Percentiles rank a stretch among this genome's conserved stretches.
These are phyloP conservation scores for Paramyrothecium roridum DNA, from an alignment of 2,329 filamentous ascomycete genomes.

Conservation along the genomic window DNA sequence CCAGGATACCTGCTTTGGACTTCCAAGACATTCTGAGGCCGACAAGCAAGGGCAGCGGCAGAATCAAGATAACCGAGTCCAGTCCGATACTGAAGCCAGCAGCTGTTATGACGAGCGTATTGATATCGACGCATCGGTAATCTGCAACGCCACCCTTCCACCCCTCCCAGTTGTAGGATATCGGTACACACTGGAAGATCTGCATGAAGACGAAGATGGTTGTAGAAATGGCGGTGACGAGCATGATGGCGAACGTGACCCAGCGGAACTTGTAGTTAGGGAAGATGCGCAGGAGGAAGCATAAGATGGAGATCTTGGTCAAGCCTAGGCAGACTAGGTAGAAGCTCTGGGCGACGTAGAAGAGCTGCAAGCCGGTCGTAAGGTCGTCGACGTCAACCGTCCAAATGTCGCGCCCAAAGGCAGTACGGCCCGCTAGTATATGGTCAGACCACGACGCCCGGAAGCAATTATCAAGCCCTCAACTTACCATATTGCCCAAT, in stretches of 20 bases:
- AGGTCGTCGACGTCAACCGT: background rate
- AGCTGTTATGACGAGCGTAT: background rate
- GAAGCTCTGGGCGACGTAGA: background rate
- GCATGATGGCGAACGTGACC: background rate
- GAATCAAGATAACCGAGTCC: background rate
- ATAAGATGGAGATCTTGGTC: background rate
- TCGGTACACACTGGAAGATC: background rate
- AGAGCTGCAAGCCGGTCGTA: background rate
- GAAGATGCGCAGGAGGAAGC: background rate
- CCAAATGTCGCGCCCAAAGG: background rate
- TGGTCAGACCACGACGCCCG: background rate
- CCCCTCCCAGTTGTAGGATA: background rate
- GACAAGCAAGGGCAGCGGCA: background rate
- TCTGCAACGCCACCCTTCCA: background rate
- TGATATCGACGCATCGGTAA: background rate
- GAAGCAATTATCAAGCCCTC: too few species aligned
- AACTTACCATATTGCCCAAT: background rate
- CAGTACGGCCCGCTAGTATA: background rate
- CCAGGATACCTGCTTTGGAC: background rate
- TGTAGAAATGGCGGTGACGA: background rate
- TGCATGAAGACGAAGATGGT: background rate
- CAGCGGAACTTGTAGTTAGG: background rate
- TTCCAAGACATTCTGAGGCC: background rate
- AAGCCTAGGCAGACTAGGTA: background rate
- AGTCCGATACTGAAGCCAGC: background rate